These are phyloP conservation scores for Skeletonema grethae DNA, from an alignment of 108 stramenopile genomes.

Conservation along the genomic window DNA sequence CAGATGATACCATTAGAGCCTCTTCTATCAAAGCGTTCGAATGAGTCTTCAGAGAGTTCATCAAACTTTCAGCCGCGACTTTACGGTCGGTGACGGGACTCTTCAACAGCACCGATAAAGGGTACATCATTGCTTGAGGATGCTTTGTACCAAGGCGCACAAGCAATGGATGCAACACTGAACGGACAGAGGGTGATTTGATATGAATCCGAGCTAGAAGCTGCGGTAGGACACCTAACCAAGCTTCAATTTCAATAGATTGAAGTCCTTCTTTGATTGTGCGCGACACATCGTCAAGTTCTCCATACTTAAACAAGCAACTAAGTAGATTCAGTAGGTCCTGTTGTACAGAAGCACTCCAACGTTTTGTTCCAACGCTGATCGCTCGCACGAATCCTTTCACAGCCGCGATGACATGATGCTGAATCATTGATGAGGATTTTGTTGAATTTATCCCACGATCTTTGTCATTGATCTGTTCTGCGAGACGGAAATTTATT, in stretches of 20 bases:
- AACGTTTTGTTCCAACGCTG: conserved; percentile 87
- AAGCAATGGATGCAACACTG: conserved; percentile 89
- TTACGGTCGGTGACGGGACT: conserved; percentile 88
- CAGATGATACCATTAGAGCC: conserved; percentile 92
- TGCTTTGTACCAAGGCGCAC: conserved; percentile 87
- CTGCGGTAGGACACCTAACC: conserved; percentile 98
- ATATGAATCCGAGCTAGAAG: conserved; percentile 98
- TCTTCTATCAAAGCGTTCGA: conserved; percentile 92
- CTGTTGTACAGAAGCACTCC: conserved; percentile 95
- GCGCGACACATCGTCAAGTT: conserved; percentile 71
- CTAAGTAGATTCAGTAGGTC: conserved; percentile 96
- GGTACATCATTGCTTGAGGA: conserved; percentile 98
- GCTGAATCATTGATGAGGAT: conserved; percentile 38
- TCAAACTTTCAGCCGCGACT: conserved; percentile 87
- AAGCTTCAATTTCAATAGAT: conserved; percentile 87
- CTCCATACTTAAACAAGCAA: conserved; percentile 95
- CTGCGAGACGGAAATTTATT: conserved; percentile 93
- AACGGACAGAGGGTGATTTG: conserved; percentile 68
- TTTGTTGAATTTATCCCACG: conserved; percentile 12
- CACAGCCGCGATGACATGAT: conserved; percentile 86
- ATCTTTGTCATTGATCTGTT: conserved; percentile 75
- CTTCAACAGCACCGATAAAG: conserved; percentile 92
- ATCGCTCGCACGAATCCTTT: conserved; percentile 93
- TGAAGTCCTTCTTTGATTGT: conserved; percentile 76
- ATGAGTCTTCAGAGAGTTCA: conserved; percentile 84